Percentiles rank a stretch among this genome's conserved stretches.
These are phyloP conservation scores for Murraya paniculata DNA, from an alignment of 345 rosid species.

Conservation along the genomic window DNA sequence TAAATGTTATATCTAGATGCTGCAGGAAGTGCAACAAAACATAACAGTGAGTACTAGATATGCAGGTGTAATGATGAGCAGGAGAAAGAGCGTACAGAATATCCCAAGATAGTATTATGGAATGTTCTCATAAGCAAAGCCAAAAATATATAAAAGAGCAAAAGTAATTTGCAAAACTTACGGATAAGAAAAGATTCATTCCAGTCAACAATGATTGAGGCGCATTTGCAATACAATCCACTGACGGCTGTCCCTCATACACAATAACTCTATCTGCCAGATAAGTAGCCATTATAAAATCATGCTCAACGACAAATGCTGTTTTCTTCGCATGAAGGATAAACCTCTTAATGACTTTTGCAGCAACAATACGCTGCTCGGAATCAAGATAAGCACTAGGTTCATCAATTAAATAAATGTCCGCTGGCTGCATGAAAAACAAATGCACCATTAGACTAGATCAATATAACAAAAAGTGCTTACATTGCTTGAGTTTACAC, in stretches of 20 bases:
- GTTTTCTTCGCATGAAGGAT: constrained; percentile 99
- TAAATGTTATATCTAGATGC: constrained; percentile 91
- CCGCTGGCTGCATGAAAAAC: constrained; percentile 79
- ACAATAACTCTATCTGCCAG: constrained; percentile 94
- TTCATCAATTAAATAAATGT: constrained; percentile 95
- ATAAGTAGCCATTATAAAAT: constrained; percentile 96
- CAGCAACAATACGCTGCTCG: constrained; percentile 98
- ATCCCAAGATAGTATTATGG: neutral
- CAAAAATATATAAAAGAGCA: neutral
- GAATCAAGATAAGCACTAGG: constrained; percentile 99
- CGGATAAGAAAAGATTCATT: constrained; percentile 97
- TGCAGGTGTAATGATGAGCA: neutral
- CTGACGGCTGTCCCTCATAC: constrained; percentile 84
- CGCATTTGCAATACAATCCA: constrained; percentile 86
- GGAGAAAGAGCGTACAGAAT: neutral
- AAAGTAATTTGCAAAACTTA: constrained; percentile 35
- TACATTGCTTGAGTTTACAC: neutral
- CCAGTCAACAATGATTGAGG: constrained; percentile 96
- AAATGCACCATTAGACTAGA: constrained; percentile 1
- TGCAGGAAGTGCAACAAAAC: constrained; percentile 26
- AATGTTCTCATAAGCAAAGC: neutral
- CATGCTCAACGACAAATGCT: constrained; percentile 98
- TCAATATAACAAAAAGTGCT: neutral
- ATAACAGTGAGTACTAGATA: neutral
- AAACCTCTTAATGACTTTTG: constrained; percentile 96